A percentile compares a stretch with the other conserved stretches of the same genome.
Evolutionary conservation across 2,329 filamentous ascomycete genomes (phyloP).

Genomic region (Emydomyces testavorans): DNA sequence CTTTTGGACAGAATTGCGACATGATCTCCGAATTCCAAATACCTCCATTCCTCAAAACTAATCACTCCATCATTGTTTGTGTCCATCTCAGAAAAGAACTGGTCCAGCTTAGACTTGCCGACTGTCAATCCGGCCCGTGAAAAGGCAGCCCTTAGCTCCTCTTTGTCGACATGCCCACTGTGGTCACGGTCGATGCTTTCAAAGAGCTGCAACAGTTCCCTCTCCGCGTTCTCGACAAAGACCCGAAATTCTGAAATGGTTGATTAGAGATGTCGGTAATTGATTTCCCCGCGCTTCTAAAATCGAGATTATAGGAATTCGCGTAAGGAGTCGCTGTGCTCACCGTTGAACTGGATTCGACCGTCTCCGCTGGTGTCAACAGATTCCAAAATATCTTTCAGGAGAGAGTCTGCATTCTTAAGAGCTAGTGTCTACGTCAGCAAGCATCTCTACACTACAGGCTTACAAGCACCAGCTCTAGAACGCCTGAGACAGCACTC

Average conservation of each 20-base stretch:
- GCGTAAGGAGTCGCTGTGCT: slow-evolving; percentile 22
- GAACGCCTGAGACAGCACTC: slow-evolving; percentile 29
- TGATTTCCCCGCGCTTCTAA: background rate
- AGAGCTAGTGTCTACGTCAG: slow-evolving; percentile 42
- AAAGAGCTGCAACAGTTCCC: slow-evolving; percentile 71
- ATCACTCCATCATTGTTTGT: slow-evolving; percentile 77
- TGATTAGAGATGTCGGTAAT: background rate
- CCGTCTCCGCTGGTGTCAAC: slow-evolving; percentile 84
- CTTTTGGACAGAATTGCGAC: background rate
- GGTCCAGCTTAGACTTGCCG: slow-evolving; percentile 61
- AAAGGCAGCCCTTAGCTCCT: slow-evolving; percentile 72
- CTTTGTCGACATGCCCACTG: slow-evolving; percentile 75
- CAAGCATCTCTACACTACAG: background rate
- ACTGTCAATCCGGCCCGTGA: slow-evolving; percentile 65
- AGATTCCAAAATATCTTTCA: slow-evolving; percentile 65
- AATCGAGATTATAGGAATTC: background rate
- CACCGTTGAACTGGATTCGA: slow-evolving; percentile 82
- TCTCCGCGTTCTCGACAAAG: slow-evolving; percentile 81
- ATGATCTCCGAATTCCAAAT: slow-evolving; percentile 33
- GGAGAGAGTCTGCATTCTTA: slow-evolving; percentile 81
- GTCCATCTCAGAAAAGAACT: slow-evolving; percentile 85
- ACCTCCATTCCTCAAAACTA: slow-evolving; percentile 95
- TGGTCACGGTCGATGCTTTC: slow-evolving; percentile 72
- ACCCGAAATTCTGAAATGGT: slow-evolving; percentile 65
- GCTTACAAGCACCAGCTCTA: background rate